Base-by-base conservation (phyloP, 768 basidiomycete species). In the Suillus ampliporus region DNA sequence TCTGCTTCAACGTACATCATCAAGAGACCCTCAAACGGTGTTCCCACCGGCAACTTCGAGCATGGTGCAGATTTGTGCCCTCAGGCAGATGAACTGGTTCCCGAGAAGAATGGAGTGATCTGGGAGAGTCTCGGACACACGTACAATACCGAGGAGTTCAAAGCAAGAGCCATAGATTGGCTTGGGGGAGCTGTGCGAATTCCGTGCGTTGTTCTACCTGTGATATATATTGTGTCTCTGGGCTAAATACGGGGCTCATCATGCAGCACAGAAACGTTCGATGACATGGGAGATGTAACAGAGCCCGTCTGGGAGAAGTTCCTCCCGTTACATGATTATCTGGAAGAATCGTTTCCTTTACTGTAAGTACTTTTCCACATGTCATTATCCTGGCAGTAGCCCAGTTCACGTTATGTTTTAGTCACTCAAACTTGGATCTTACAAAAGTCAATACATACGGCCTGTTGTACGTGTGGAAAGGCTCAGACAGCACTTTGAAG, bases 401-500 rank as follows among this genome's bases (percentile, higher is more conserved):
- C 31, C 31, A 31, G 31, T 31, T 57, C 19, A 68, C 57, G 31
- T 57, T 14, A n/a, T 44, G 8, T 83, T 89, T 44, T 86, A 69
- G 80, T 31, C 79, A 90, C 62, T 87, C 87, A 9, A 44, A 44
- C 19, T n/a, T 44, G 43, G 43, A 44, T n/a, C 43, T 44, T 21
- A 44, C 43, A 4, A 88, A 86, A 66, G 85, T 94, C 68, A 92
- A 93, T 72, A 90, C 86, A 0, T 90, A 90, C 66, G 92, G 85
- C 0, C 79, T 93, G n/a, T 73, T 91, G 13, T 90, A 85, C 69
- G 83, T 86, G 52, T 93, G 91, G 91, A 77, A 82, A 57, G 92
- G 91, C 1, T 81, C 83, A 3, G 81, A 91, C 65, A 61, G 72
- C 9, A 75, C 79, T 1, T 9, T 44, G 43, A 90, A 90, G 71